Evolutionary conservation across 805 yeast species (phyloP).

Genomic region (Teunomyces lycoperdinae): DNA sequence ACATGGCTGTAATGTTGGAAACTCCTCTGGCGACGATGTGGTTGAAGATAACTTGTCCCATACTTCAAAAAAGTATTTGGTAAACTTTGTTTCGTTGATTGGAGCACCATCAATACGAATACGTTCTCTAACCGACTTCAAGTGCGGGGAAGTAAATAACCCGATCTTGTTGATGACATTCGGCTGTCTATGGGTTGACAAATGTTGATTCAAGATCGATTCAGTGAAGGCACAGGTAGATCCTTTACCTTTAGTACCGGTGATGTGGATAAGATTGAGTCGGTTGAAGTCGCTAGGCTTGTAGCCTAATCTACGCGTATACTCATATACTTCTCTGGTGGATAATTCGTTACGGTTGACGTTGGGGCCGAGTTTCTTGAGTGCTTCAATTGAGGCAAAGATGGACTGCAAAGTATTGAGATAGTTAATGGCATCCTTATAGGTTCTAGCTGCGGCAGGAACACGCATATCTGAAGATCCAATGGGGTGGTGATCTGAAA

Average conservation of each 20-base stretch:
- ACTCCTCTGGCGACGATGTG: conserved; percentile 50
- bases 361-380: conserved; percentile 61
- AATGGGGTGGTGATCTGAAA: not conserved
- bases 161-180: conserved; percentile 57
- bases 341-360: conserved; percentile 60
- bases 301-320: conserved; percentile 39
- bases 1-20: conserved; percentile 66
- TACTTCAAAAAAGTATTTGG: conserved; percentile 89
- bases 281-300: conserved; percentile 62
- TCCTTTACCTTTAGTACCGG: conserved; percentile 99
- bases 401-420: conserved; percentile 88
- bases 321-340: conserved; percentile 72
- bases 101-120: conserved; percentile 86
- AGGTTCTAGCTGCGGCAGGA: conserved; percentile 15
- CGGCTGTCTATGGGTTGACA: conserved; percentile 12
- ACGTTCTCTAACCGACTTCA: conserved; percentile 89
- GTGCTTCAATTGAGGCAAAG: conserved; percentile 83
- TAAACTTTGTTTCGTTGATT: conserved; percentile 72
- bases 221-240: conserved; percentile 94
- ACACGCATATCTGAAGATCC: conserved; percentile 1
- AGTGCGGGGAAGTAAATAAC: conserved; percentile 93
- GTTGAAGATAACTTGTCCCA: conserved; percentile 77
- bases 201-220: conserved; percentile 70
- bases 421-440: conserved; percentile 76
- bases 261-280: conserved; percentile 82